Base-by-base conservation (phyloP, 2,329 filamentous ascomycete genomes). In the Aspergillus fumigatiaffinis region DNA sequence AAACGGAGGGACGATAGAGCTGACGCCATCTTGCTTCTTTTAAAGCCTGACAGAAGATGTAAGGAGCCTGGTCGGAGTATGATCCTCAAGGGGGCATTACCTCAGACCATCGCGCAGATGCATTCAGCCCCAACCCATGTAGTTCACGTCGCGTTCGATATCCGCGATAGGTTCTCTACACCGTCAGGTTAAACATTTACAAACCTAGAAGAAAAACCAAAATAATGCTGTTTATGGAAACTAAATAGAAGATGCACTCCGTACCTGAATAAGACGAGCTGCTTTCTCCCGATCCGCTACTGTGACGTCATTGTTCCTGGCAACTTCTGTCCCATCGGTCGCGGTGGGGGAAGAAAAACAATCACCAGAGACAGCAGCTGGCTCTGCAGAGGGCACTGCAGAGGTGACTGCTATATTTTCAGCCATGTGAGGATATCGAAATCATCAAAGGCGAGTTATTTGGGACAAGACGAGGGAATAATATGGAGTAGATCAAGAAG, bases 111-210 rank as follows among this genome's bases (percentile, higher is more conserved):
- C 89, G 79, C 29, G 86, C 86, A 29, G 80, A 84, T n/a, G 89
- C 82, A 71, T 89, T 83, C 35, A 95, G 71, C 1, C 83, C 83
- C 62, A 88, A 79, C 0, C 91, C 91, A 44, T 83, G 73, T 65
- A 94, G 79, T 71, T 91, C 87, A 50, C 91, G 79, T 47, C 91
- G 82, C 51, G 84, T 82, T 54, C 89, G 82, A 72, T 95, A 90
- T 5, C 91, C 90, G 35, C 91, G 82, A 70, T 92, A 95, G 26
- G 87, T 88, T 63, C 87, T 85, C 77, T 91, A 85, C 25, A 21
- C 3, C 42, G 17, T 46, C 8, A 10, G 21, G n/a, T 46, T 6
- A 46, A 23, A 10, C n/a, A 46, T 10, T 8, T 23, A 46, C 2
- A 23, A 21, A 4, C 23, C 7, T 12, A 4, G 12, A 8, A 46